phyloP scores from a whole-genome alignment of 371 early-diverging fungal species.

The Enterocytospora artemiae region DNA sequence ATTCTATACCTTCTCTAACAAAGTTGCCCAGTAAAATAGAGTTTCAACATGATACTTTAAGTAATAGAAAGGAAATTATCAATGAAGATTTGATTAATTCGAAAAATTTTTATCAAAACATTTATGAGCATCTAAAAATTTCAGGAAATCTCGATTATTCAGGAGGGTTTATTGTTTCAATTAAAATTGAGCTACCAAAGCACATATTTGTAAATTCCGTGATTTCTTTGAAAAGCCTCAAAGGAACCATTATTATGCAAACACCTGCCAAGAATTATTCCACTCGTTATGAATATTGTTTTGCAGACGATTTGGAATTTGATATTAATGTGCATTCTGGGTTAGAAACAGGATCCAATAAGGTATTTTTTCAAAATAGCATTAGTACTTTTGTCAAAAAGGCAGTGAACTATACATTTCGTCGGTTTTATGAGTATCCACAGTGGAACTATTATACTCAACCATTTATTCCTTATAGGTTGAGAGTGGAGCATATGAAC shows the following conservation, averaged over 20 bases:
- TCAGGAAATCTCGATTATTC: constrained; percentile 40
- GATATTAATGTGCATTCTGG: constrained; percentile 46
- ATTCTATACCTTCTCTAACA: no score
- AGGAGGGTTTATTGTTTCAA: constrained; percentile 37
- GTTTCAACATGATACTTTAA: no score
- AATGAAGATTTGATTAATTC: no score
- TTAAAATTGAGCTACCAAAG: constrained; percentile 48
- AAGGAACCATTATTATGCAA: constrained; percentile 46
- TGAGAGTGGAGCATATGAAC: constrained; percentile 24
- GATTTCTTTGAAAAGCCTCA: constrained; percentile 37
- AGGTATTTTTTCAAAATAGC: constrained; percentile 36
- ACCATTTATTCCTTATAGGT: constrained; percentile 40
- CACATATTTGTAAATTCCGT: constrained; percentile 31
- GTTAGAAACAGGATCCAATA: constrained; percentile 36
- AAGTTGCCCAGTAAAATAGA: no score
- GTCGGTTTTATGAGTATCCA: constrained; percentile 47
- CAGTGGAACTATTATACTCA: constrained; percentile 49
- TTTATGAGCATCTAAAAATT: constrained; percentile 42
- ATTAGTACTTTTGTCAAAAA: constrained; percentile 44
- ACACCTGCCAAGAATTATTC: constrained; percentile 52
- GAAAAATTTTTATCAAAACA: constrained; percentile 7
- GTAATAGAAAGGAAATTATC: no score
- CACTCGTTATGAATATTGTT: constrained; percentile 53
- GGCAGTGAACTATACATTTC: constrained; percentile 31
- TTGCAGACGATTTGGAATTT: constrained; percentile 46